Base-by-base conservation (phyloP, 225 moss, liverwort and hornwort species). In the Bryum argenteum region DNA sequence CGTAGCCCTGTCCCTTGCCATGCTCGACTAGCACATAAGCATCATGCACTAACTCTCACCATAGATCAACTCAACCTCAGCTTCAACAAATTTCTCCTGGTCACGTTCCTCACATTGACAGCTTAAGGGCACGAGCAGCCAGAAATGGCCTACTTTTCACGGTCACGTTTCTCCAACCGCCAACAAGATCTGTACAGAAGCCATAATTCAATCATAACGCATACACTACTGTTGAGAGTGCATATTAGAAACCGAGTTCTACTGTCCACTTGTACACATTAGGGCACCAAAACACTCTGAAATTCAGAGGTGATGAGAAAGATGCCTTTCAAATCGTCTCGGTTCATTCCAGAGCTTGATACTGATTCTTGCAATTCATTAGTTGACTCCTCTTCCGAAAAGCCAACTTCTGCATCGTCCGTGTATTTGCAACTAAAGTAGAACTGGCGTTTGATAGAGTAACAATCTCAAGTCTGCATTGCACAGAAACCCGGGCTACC, bases 1-100 rank as follows among this genome's bases (percentile, higher is more conserved):
- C 66, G 73, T 70, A 40, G 58, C 70, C 70, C 61, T 73, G 72
- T 62, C 79, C 65, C 69, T 79, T 58, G 73, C 81, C 69, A 73
- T 85, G 12, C 51, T 75, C 61, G 43, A 65, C 52, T 41, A 56
- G 66, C 45, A 71, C 58, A 63, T 10, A 63, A 54, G 67, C 17
- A 65, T 68, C 54, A 43, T 77, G 69, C 71, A 78, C 71, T 42
- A 69, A 68, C 39, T 26, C 11, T 39, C 24, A 10, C 42, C 51
- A 61, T 38, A 58, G 52, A 47, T 63, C 59, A 61, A 56, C 54
- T 21, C 67, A 65, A 57, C 41, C 9, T 78, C 39, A 24, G 62
- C 10, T 51, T 64, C 44, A 26, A 54, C 41, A 74, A 37, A 58
- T 45, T 64, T 57, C 23, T 44, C 22, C 44, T 19, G 52, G 23